Conservation (phyloP, 1,284 basidiomycete genomes). For the Cutaneotrichosporon cavernicola region DNA sequence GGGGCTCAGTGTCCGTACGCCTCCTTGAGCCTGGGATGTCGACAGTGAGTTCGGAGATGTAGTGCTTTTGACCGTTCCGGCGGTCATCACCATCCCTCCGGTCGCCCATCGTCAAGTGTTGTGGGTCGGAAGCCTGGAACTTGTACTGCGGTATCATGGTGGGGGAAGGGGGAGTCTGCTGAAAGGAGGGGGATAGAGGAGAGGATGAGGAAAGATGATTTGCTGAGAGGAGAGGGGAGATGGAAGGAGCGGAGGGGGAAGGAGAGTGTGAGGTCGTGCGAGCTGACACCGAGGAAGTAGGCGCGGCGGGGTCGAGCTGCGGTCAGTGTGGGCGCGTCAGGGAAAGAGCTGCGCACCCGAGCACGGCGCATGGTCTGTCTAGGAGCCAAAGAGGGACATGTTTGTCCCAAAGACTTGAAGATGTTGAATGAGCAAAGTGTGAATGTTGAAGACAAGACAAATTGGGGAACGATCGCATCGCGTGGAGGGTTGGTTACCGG, state of each 20-base stretch:
- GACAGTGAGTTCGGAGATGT: slow-evolving; percentile 43
- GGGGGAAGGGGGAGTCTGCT: not conserved
- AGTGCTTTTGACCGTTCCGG: slow-evolving; percentile 3
- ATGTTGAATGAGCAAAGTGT: not conserved
- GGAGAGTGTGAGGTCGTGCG: not conserved
- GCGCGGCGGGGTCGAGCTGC: not conserved
- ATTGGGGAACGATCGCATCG: not conserved
- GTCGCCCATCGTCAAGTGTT: not conserved
- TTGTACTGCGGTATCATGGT: slow-evolving; percentile 4
- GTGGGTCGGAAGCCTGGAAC: slow-evolving; percentile 4
- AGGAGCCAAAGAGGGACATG: not conserved
- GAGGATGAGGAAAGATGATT: not conserved
- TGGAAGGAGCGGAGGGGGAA: slow-evolving; percentile 5
- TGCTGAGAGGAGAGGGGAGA: too few species aligned
- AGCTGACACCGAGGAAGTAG: not conserved
- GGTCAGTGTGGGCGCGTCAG: not conserved
- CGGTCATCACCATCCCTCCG: not conserved
- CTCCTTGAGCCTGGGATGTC: slow-evolving; percentile 31
- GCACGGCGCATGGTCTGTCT: slow-evolving; percentile 9
- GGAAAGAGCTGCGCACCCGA: not conserved
- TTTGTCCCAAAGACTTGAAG: not conserved
- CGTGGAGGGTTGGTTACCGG: not conserved
- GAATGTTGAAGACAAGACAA: not conserved
- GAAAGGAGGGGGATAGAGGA: not conserved
- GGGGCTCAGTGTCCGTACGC: slow-evolving; percentile 16